Conservation (phyloP, 2,329 filamentous ascomycete species). For the Amylocarpus encephaloides region DNA sequence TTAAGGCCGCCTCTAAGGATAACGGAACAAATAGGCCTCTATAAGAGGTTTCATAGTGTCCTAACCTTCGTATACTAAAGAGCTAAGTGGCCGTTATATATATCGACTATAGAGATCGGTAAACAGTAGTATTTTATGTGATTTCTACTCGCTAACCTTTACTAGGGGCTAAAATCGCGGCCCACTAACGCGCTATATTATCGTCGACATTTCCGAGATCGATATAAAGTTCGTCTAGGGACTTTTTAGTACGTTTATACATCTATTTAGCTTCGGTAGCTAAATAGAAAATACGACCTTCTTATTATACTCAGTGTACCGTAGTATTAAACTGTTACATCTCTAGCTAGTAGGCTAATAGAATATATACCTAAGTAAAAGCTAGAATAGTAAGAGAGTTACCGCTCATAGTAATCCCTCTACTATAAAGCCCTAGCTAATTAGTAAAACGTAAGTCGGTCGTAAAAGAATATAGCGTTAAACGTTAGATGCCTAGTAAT, state of each 20-base stretch:
- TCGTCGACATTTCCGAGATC: conserved; percentile 9
- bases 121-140: conserved; percentile 9
- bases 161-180: conserved; percentile 12
- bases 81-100: conserved; percentile 2
- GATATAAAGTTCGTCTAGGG: conserved; percentile 7
- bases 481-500: conserved; percentile 5
- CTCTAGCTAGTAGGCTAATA: conserved; percentile 11
- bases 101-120: conserved; percentile 13
- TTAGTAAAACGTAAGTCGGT: conserved; percentile 6
- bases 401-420: not conserved
- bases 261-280: conserved; percentile 5
- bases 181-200: conserved; percentile 11
- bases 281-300: conserved; percentile 11
- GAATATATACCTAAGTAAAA: conserved; percentile 12
- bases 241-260: conserved; percentile 5
- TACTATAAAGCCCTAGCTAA: conserved; percentile 4
- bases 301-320: no score
- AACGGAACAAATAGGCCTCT: no score
- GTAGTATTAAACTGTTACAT: conserved; percentile 7
- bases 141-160: conserved; percentile 13
- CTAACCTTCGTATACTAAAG: conserved; percentile 2
- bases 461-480: conserved; percentile 8
- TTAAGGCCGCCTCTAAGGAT: conserved; percentile 7
- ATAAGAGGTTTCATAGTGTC: not conserved
- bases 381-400: conserved; percentile 11